Percentiles rank a stretch among this genome's conserved stretches.
Conservation (phyloP, 495 filamentous ascomycete species). For the Haplographium delicatum region DNA sequence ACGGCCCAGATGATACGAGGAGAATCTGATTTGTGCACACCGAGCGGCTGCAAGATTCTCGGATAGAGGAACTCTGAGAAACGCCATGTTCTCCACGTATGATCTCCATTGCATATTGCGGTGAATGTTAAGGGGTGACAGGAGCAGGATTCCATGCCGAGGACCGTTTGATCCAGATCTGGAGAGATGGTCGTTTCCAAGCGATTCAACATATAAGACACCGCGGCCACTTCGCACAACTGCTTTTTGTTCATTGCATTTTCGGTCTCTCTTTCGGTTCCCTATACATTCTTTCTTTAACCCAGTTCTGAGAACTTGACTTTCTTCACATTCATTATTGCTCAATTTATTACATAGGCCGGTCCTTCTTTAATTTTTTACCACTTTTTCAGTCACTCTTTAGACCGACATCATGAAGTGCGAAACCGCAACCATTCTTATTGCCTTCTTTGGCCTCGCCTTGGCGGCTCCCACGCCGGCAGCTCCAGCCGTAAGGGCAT, state of each 20-base stretch:
- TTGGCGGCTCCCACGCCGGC: conserved; percentile 24
- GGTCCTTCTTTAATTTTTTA: conserved; percentile 31
- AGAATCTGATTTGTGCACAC: not conserved
- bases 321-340: conserved; percentile 20
- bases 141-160: conserved; percentile 10
- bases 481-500: conserved; percentile 9
- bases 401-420: conserved; percentile 30
- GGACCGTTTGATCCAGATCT: conserved; percentile 15
- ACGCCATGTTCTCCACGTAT: conserved; percentile 18
- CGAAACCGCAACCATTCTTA: conserved; percentile 28
- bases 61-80: conserved; percentile 13
- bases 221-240: not conserved
- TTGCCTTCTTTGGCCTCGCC: conserved; percentile 34
- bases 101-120: conserved; percentile 16
- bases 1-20: not conserved
- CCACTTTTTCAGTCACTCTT: conserved; percentile 29
- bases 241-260: conserved; percentile 21
- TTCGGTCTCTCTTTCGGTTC: conserved; percentile 22
- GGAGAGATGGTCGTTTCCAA: conserved; percentile 3
- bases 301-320: conserved; percentile 20
- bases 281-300: conserved; percentile 18
- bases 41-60: not conserved
- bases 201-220: conserved; percentile 19
- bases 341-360: conserved; percentile 28
- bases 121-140: conserved; percentile 14